Evolutionary conservation across 2,329 filamentous ascomycete genomes (phyloP).

Genomic region (Beauveria sp.): DNA sequence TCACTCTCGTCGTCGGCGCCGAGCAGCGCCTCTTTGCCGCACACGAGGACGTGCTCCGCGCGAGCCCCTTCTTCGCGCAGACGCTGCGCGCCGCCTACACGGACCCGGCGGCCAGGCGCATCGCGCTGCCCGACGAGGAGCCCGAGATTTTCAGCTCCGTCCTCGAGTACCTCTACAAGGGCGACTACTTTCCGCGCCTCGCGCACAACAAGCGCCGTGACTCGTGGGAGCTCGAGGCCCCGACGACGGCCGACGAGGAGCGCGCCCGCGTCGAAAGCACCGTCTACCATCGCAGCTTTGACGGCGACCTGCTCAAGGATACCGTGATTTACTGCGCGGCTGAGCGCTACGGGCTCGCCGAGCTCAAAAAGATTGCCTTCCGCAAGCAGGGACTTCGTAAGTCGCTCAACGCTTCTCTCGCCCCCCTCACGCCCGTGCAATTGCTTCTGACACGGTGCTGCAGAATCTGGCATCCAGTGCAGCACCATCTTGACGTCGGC

Average conservation of each 20-base stretch:
- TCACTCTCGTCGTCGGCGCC: conserved; percentile 73
- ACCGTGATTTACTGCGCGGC: conserved; percentile 88
- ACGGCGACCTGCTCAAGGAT: conserved; percentile 71
- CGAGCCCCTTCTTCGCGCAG: conserved; percentile 66
- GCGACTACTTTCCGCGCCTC: conserved; percentile 82
- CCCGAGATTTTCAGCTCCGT: conserved; percentile 87
- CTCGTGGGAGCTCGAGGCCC: conserved; percentile 70
- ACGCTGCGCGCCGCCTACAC: conserved; percentile 28
- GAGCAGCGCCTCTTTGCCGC: conserved; percentile 85
- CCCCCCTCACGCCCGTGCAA: too few species aligned
- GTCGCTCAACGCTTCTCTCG: conserved; percentile 20
- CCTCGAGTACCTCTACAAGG: conserved; percentile 88
- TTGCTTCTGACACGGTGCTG: not conserved
- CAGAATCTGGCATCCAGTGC: conserved; percentile 71
- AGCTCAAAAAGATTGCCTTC: conserved; percentile 76
- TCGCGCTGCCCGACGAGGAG: conserved; percentile 76
- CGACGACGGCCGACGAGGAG: conserved; percentile 34
- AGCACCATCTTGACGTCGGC: conserved; percentile 80
- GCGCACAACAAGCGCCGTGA: conserved; percentile 74
- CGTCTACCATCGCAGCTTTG: conserved; percentile 57
- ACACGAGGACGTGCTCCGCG: conserved; percentile 75
- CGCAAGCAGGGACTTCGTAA: conserved; percentile 80
- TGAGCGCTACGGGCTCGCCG: conserved; percentile 73
- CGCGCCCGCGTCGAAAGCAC: conserved; percentile 50
- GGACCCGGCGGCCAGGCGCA: conserved; percentile 49